These are phyloP conservation scores for Naganishia vaughanmartiniae DNA, from an alignment of 768 basidiomycete species.

Conservation along the genomic window DNA sequence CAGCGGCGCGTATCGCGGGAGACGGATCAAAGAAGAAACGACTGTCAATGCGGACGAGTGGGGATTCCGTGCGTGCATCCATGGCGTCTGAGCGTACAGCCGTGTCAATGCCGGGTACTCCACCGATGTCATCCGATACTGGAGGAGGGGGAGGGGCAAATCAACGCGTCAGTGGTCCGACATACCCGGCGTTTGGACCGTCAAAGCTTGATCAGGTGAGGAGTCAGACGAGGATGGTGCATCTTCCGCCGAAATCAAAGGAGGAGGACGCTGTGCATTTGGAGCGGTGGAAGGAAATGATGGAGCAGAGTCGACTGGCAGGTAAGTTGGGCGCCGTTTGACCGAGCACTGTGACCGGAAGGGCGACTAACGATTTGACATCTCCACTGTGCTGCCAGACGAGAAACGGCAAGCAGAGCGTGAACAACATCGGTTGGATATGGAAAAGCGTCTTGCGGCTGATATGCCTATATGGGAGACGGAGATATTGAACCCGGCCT, in stretches of 20 bases:
- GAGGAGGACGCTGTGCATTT: slow-evolving; percentile 48
- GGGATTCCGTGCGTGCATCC: neutral
- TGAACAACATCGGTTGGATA: slow-evolving; percentile 34
- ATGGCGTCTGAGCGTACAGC: neutral
- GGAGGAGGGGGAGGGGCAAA: neutral
- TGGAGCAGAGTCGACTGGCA: slow-evolving; percentile 41
- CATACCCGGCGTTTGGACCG: neutral
- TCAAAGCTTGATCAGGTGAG: slow-evolving; percentile 44
- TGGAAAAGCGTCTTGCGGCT: slow-evolving; percentile 40
- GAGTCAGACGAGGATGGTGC: slow-evolving; percentile 45
- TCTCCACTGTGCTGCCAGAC: too few species aligned
- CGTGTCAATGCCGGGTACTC: too few species aligned
- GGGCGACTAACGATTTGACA: slow-evolving; percentile 3
- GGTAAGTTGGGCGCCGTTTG: slow-evolving; percentile 33
- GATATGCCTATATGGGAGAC: slow-evolving; percentile 44
- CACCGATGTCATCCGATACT: too few species aligned
- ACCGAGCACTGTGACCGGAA: too few species aligned
- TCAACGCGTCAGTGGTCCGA: neutral
- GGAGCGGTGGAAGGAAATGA: slow-evolving; percentile 50
- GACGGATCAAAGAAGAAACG: neutral
- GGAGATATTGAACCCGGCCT: slow-evolving; percentile 6
- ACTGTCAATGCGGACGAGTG: neutral
- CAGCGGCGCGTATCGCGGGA: neutral
- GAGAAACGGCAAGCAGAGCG: slow-evolving; percentile 32
- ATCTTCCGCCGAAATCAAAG: slow-evolving; percentile 46